phyloP scores from a whole-genome alignment of 495 filamentous ascomycete species.

The Xanthoparmelia taractica region DNA sequence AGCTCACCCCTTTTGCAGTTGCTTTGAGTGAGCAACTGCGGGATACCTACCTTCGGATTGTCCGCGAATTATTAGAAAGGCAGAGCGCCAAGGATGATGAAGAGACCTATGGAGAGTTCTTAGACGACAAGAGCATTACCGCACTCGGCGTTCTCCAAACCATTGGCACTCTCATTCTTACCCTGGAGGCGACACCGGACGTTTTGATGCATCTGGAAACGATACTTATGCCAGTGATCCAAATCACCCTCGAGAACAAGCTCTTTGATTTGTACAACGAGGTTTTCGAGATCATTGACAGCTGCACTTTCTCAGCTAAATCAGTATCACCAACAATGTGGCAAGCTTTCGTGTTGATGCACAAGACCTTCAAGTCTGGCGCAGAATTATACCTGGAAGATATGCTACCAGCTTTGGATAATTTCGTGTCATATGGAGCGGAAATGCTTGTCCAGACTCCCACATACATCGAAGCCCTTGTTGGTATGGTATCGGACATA shows the following conservation, averaged over 20 bases:
- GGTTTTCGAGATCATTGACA: slow-evolving; percentile 97
- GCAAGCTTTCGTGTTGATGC: slow-evolving; percentile 93
- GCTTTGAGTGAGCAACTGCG: slow-evolving; percentile 92
- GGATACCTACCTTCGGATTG: slow-evolving; percentile 91
- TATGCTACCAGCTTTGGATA: slow-evolving; percentile 96
- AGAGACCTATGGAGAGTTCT: slow-evolving; percentile 73
- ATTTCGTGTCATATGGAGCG: slow-evolving; percentile 87
- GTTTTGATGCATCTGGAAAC: slow-evolving; percentile 90
- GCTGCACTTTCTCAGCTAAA: slow-evolving; percentile 98
- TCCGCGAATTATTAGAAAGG: slow-evolving; percentile 82
- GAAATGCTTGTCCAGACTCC: slow-evolving; percentile 71
- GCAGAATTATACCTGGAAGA: slow-evolving; percentile 91
- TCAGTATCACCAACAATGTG: slow-evolving; percentile 94
- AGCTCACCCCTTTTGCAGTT: slow-evolving; percentile 96
- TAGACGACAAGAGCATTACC: slow-evolving; percentile 98
- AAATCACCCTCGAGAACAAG: slow-evolving; percentile 93
- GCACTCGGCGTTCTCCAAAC: slow-evolving; percentile 94
- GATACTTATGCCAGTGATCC: slow-evolving; percentile 93
- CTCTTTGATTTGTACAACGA: slow-evolving; percentile 96
- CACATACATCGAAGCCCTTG: slow-evolving; percentile 77
- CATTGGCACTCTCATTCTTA: slow-evolving; percentile 94
- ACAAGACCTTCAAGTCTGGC: slow-evolving; percentile 91
- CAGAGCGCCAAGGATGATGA: slow-evolving; percentile 68
- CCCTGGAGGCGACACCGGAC: slow-evolving; percentile 91
- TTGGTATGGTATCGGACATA: slow-evolving; percentile 70